Base-by-base conservation (phyloP, 192 early-diverging fungal species). In the Linderina pennispora region DNA sequence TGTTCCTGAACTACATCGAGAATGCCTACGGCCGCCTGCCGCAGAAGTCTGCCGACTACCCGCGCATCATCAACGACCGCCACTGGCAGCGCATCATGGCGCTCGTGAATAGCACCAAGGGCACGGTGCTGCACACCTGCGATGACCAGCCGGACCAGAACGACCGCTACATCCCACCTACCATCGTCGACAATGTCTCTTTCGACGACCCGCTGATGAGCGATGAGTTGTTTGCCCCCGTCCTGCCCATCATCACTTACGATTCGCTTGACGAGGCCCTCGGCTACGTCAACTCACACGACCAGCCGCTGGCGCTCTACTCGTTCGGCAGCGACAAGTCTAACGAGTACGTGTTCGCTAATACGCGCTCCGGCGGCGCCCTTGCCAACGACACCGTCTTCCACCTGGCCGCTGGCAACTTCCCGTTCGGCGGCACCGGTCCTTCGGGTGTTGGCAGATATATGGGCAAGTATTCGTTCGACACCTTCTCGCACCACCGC, bases 381-480 rank as follows among this genome's bases (percentile, higher is more conserved):
- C 50, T 75, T 17, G 80, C 88, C 48, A 98, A 98, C 64, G 93
- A 96, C 57, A 68, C 77, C 8, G 46, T 91, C 48, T 67, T 89
- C 43, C 83, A 87, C 19, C 42, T 76, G 25, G 58, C 60, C 25
- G 51, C 75, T 17, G 28, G 61, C 23, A 49, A 53, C 17, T 45
- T 89, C n/a, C 93, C 93, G 33, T 96, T 94, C 61, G 91, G 91
- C 36, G 95, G 93, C 35, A 78, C 87, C 0, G 93, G 93, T 0
- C 53, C 64, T 0, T 92, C 90, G 7, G 95, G 95, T 1, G 78
- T 89, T 23, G 95, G 95, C 40, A 71, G 51, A 28, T 96, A 94
- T 62, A 89, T 89, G 26, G 92, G 91, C 40, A 58, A 77, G 31
- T 51, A 67, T 49, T 84, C 87, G 3, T 90, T 94, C 59, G 70